These are phyloP conservation scores for Lentinula detonsa DNA, from an alignment of 768 basidiomycete genomes.

Conservation along the genomic window DNA sequence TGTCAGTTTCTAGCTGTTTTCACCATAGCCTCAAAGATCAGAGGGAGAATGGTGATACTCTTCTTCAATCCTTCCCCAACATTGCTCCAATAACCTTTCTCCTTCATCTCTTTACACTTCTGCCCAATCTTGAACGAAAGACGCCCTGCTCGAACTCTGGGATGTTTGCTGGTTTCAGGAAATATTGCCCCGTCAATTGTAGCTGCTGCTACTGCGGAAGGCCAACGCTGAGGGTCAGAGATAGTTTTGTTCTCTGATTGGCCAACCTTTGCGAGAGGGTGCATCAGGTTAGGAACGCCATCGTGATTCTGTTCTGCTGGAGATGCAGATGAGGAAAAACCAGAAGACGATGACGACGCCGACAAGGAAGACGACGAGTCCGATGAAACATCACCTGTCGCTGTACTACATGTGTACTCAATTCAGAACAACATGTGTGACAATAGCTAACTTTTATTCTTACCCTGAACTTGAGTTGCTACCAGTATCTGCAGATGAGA, in stretches of 20 bases:
- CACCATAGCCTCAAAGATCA: conserved; percentile 1
- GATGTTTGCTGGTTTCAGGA: not conserved
- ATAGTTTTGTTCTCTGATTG: not conserved
- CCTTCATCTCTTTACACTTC: not conserved
- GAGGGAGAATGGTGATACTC: not conserved
- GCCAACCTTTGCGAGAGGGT: not conserved
- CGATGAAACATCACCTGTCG: not conserved
- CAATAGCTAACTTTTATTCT: not conserved
- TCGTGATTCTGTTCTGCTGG: not conserved
- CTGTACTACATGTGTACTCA: not conserved
- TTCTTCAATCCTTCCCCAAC: not conserved
- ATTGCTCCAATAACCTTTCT: not conserved
- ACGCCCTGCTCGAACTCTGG: not conserved
- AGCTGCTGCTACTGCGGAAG: not conserved
- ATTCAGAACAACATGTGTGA: not conserved
- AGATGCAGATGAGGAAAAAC: not conserved
- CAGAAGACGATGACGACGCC: not conserved
- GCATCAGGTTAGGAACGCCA: not conserved
- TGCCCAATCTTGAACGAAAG: conserved; percentile 1
- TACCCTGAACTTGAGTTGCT: not conserved
- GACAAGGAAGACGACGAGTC: not conserved
- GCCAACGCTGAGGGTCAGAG: not conserved
- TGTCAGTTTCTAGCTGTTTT: not conserved
- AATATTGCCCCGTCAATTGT: not conserved
- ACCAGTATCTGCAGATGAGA: not conserved